Evolutionary conservation across 2,329 filamentous ascomycete species (phyloP).

Genomic region (Trichoderma cornu-damae): DNA sequence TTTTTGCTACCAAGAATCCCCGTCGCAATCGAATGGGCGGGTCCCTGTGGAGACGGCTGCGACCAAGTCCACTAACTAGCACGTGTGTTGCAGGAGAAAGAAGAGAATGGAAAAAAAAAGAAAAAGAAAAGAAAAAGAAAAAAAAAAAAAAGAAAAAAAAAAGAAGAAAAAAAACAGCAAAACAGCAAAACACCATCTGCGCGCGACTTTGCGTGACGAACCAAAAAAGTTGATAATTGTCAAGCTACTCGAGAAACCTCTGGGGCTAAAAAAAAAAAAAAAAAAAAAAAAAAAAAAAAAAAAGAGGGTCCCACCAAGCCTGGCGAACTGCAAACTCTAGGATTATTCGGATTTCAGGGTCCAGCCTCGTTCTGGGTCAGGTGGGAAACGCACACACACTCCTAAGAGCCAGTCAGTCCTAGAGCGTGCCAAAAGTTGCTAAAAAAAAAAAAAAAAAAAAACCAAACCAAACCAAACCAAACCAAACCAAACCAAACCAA

Average conservation of each 20-base stretch:
- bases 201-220: too few species aligned
- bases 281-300: too few species aligned
- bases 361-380: constrained; percentile 15
- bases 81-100: too few species aligned
- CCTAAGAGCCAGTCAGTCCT: too few species aligned
- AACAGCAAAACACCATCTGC: too few species aligned
- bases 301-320: constrained; percentile 12
- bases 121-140: not conserved
- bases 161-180: not conserved
- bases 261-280: too few species aligned
- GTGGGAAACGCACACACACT: constrained; percentile 7
- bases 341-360: constrained; percentile 16
- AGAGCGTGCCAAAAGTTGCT: not conserved
- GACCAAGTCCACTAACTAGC: not conserved
- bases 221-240: too few species aligned
- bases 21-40: not conserved
- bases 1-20: too few species aligned
- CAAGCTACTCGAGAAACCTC: too few species aligned
- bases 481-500: too few species aligned
- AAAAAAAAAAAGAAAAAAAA: not conserved
- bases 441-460: too few species aligned
- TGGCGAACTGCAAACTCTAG: not conserved
- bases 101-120: not conserved
- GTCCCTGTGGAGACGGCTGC: not conserved
- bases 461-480: too few species aligned